Conservation (phyloP, 2,329 filamentous ascomycete species). For the Coniochaeta sp. region DNA sequence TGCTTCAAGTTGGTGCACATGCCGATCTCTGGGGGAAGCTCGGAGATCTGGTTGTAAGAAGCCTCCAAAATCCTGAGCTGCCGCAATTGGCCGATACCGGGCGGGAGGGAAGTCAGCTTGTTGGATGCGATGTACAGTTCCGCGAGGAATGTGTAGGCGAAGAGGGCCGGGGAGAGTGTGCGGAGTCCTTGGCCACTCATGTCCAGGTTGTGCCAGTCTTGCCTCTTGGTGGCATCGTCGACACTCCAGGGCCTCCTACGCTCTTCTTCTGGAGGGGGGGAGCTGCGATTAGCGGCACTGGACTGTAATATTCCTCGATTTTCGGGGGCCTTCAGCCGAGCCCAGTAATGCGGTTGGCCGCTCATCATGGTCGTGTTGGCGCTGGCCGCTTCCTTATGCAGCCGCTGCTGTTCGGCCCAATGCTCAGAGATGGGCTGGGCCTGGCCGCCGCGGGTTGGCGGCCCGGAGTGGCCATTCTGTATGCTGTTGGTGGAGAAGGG, state of each 20-base stretch:
- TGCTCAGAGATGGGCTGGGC: conserved; percentile 55
- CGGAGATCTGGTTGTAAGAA: conserved; percentile 77
- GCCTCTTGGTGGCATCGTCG: conserved; percentile 58
- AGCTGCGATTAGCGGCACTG: conserved; percentile 39
- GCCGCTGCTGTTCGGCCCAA: conserved; percentile 81
- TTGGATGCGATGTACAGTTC: conserved; percentile 94
- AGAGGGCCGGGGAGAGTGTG: conserved; percentile 71
- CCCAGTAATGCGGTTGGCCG: conserved; percentile 64
- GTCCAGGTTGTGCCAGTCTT: conserved; percentile 91
- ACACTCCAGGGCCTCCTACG: conserved; percentile 58
- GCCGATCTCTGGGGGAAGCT: conserved; percentile 83
- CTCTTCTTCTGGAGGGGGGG: conserved; percentile 46
- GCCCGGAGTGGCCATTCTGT: conserved; percentile 49
- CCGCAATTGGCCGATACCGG: conserved; percentile 74
- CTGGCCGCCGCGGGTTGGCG: conserved; percentile 42
- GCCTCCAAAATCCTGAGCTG: conserved; percentile 78
- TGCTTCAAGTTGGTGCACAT: conserved; percentile 93
- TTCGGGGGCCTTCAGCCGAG: conserved; percentile 61
- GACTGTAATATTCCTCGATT: conserved; percentile 60
- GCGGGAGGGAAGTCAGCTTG: conserved; percentile 73
- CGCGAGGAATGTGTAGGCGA: conserved; percentile 81
- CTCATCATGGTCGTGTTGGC: conserved; percentile 65
- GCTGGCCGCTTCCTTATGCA: conserved; percentile 70
- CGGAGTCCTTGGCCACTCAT: conserved; percentile 93
- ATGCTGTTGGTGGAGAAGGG: conserved; percentile 48